A percentile compares a stretch with the other conserved stretches of the same genome.
Conservation (phyloP, 225 moss, liverwort and hornwort genomes). For the Sphagnum contortum region DNA sequence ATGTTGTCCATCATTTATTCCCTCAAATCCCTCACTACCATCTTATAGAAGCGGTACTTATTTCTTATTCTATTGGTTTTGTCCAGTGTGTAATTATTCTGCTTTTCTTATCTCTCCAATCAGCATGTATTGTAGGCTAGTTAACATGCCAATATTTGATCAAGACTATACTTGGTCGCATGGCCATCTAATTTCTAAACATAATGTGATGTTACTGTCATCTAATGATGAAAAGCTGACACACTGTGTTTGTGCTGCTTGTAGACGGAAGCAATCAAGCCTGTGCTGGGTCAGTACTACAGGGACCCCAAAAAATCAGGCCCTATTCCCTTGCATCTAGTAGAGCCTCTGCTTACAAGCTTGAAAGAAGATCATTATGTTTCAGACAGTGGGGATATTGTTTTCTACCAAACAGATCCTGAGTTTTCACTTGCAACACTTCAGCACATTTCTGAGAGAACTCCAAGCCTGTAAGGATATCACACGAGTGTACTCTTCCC, state of each 20-base stretch:
- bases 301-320: conserved; percentile 73
- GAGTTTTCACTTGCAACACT: conserved; percentile 4
- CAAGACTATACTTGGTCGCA: no score
- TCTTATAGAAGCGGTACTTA: conserved; percentile 56
- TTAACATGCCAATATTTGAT: no score
- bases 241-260: background rate
- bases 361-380: conserved; percentile 69
- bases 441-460: no score
- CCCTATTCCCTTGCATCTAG: conserved; percentile 58
- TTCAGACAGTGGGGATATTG: conserved; percentile 55
- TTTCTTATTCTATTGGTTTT: background rate
- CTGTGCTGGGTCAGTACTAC: conserved; percentile 77
- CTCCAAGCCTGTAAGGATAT: no score
- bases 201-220: no score
- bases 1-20: conserved; percentile 86
- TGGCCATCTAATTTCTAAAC: no score
- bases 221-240: no score
- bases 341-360: conserved; percentile 43
- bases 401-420: conserved; percentile 50
- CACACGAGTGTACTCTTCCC: no score
- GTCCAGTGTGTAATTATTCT: no score
- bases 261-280: conserved; percentile 85
- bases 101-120: no score
- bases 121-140: no score
- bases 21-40: conserved; percentile 98